Evolutionary conservation across 169 alveolate species (phyloP).

Genomic region (Plasmodium ovale): DNA sequence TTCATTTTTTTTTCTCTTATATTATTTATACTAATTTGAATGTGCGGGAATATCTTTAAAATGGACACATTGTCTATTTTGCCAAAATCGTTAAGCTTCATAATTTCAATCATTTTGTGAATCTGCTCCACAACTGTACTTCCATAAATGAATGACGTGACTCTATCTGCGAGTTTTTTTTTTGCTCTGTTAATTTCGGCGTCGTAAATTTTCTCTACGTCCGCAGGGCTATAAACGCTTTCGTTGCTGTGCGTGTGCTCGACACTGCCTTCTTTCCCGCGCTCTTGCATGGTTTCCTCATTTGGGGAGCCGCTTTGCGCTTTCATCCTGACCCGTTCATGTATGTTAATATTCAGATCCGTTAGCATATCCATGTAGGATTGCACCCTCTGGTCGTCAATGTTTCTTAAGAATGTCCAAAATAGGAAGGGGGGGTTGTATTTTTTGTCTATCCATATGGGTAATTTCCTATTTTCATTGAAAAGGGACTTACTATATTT

Average conservation of each 20-base stretch:
- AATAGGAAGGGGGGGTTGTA: conserved; percentile 34
- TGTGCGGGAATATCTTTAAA: conserved; percentile 35
- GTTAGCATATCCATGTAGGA: conserved; percentile 52
- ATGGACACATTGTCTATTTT: conserved; percentile 17
- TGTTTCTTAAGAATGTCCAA: conserved; percentile 75
- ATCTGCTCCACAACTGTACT: conserved; percentile 12
- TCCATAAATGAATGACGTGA: conserved; percentile 59
- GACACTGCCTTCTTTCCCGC: too few relatives aligned
- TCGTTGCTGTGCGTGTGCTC: background rate
- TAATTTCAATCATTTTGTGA: conserved; percentile 30
- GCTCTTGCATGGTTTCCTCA: too few relatives aligned
- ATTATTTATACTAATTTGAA: conserved; percentile 14
- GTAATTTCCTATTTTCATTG: conserved; percentile 36
- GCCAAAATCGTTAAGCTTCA: conserved; percentile 10
- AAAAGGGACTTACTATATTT: conserved; percentile 81
- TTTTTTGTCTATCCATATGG: conserved; percentile 38
- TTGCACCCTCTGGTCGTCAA: conserved; percentile 55
- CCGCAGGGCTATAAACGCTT: background rate
- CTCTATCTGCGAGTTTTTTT: conserved; percentile 50
- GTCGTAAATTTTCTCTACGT: background rate
- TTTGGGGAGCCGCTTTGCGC: background rate
- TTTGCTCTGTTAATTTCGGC: conserved; percentile 47
- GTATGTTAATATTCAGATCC: conserved; percentile 16
- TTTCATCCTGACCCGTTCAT: background rate
- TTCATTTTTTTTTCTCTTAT: conserved; percentile 14